Base-by-base conservation (phyloP, 495 filamentous ascomycete genomes). In the Hapsidospora chrysogenum region DNA sequence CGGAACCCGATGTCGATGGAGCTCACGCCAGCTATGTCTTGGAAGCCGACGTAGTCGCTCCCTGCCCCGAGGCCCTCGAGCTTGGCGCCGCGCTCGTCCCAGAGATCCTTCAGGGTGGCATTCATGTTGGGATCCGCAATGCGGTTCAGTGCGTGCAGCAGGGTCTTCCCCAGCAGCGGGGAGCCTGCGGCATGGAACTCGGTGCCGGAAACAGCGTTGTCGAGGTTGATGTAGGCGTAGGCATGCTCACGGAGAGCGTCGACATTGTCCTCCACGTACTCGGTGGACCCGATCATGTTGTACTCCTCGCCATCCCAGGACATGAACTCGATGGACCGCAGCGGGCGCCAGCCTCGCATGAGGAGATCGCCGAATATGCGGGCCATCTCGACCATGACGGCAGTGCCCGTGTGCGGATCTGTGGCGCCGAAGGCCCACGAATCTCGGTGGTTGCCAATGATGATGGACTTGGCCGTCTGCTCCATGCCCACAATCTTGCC, bases 221-320 rank as follows among this genome's bases (percentile, higher is more conserved):
- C 92, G 30, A 97, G 76, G 49, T 97, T 97, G 41, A 97, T 60
- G 51, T 97, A 97, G 5, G 82, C 86, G 33, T 83, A 68, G 0
- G 76, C 82, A 14, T 85, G 59, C 30, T 61, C 64, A 22, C 72
- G 74, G 7, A 96, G 67, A 60, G 68, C 71, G 0, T 84, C 76
- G 0, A 92, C 61, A 40, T 92, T 80, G 29, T 92, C 81, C 58
- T 97, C 89, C 25, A 96, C 87, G 44, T 82, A 85, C 50, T 97
- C 92, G 15, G 92, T 96, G 8, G 83, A 89, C 10, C 89, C 89
- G 36, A 95, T 85, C 22, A 87, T 53, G 52, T 96, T 96, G 56
- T 93, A 95, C 52, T 86, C 84, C 45, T 77, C 77, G 19, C 66
- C 89, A 50, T 97, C 89, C 89, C 92, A 97, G 26, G 80, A 92